Evolutionary conservation across 75 land plant genomes (phyloP), one percentile per base, ranked within the genome.

Genomic region (Adiantum capillusveneris): DNA sequence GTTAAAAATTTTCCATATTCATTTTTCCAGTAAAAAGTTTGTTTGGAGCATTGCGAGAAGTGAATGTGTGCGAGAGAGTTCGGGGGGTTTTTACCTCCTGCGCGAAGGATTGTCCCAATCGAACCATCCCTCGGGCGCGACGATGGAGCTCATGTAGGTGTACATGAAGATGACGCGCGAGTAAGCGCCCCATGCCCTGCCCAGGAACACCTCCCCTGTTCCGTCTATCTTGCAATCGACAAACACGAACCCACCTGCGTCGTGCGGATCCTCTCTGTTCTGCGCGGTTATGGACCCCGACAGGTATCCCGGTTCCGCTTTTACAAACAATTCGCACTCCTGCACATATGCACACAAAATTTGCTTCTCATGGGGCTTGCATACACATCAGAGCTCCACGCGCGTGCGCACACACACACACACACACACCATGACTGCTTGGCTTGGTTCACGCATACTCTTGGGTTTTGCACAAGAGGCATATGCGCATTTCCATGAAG

Each of bases 211-310:
- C 19, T 42, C 31, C 31, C 80, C 80, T 11, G 71, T 66, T 0
- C 86, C 83, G 0, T 3, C 49, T 11, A 88, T 75, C 31, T 0
- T 61, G 63, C 93, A 88, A n/a, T 70, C 67, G 44, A 85, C 65
- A 34, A 88, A 85, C 16, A 81, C 70, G 65, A 81, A 87, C 6
- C 92, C 88, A 3, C 78, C 65, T 13, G 50, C 57, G 74, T 81
- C 85, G 0, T 44, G 25, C 44, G 62, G 18, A 11, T 72, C 66
- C 0, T 65, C n/a, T 53, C 83, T 71, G 13, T 66, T 77, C 0
- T 88, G 89, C 1, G 93, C 93, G 16, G 93, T 84, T 12, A 88
- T 72, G 2, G 78, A 64, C 16, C 93, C 93, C 2, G 65, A 72
- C 12, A 77, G 25, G 19, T 44, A 42, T 25, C 29, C 59, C 29